Base-by-base conservation (phyloP, 2,329 filamentous ascomycete species). In the Hypoxylon sp. region DNA sequence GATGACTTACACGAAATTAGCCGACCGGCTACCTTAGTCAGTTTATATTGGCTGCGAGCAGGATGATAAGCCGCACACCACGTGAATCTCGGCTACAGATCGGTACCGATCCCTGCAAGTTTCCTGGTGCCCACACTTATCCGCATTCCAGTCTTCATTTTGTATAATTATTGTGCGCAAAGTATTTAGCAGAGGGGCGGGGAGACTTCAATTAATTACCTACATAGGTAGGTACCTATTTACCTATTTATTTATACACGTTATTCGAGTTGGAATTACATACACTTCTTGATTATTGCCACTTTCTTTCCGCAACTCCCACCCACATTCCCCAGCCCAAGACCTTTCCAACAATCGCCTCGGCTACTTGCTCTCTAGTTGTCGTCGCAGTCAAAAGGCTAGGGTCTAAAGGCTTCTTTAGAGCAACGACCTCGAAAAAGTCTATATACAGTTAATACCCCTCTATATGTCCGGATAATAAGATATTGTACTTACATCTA, bases 351-450 rank as follows among this genome's bases (percentile, higher is more conserved):
- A 73, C 57, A 26, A 81, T 74, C 21, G 69, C 72, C 9, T 69
- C 63, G 4, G 64, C 67, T 12, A 82, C 62, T 44, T 78, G 73
- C 26, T 76, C 72, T 35, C 70, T 72, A 1, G 70, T 76, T 7
- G 74, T 71, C 49, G 69, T 64, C 1, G 67, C 60, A 13, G 67
- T 70, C 29, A 78, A 56, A 23, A 72, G 61, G 2, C 55, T 62
- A 12, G 64, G 58, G 45, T 76, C 70, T 19, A 82, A 59, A 5
- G 70, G 66, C 44, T 76, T 70, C 6, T 67, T 75, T 41, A 82
- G 63, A 3, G 76, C 78, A 38, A 82, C 62, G 11, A 82, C 63
- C 54, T 78, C 69, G 49, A 72, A 82, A 63, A 79, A 78, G 45
- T 81, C 73, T 74, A 30, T 19, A 12, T 19, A 3, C 19, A 16